Evolutionary conservation across 345 rosid genomes (phyloP), one percentile per base, ranked within the genome.

Genomic region (Jatropha curcas): DNA sequence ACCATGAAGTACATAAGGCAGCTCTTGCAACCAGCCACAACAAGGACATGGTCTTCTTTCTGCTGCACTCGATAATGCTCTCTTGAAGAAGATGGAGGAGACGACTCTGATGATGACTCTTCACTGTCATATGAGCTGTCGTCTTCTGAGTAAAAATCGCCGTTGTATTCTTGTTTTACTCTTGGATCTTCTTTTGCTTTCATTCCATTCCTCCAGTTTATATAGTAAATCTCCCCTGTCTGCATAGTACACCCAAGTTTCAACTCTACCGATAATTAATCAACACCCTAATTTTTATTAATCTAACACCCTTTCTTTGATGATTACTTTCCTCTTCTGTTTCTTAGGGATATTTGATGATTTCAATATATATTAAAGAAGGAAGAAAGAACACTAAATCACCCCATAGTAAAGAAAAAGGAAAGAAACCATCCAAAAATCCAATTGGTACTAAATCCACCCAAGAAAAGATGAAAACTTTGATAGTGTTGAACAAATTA

Each of bases 1-100:
- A 94, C 90, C 98, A 94, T 92, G 86, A 82, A 86, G 70, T 94
- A 94, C 93, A 94, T 94, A 19, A 88, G 83, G 79, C 98, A 94
- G 82, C 88, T 86, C 80, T 92, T 92, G 91, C 98, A 94, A 71
- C 98, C 98, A 14, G 88, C 97, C 10, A 94, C 97, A 22, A 94
- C 98, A 78, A 94, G 75, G 22, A 90, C 93, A 25, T 75, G 81
- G 20, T 84, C 86, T 48, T 85, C 80, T 64, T 78, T 82, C 45
- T 73, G 51, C 58, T 59, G 50, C 7, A 25, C 73, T 20, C 56
- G 60, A 19, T 67, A 62, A 61, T 74, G 60, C 34, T 83, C 84
- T 80, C 79, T 84, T 3, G 85, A 77, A 33, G 78, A 74, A 10
- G 80, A 71, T 17, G 70, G 58, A 64, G 87, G 88, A 27, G 92